Percentiles rank a stretch among this genome's conserved stretches.
These are phyloP conservation scores for Leucaena leucocephala DNA, from an alignment of 306 rosid species.

Conservation along the genomic window DNA sequence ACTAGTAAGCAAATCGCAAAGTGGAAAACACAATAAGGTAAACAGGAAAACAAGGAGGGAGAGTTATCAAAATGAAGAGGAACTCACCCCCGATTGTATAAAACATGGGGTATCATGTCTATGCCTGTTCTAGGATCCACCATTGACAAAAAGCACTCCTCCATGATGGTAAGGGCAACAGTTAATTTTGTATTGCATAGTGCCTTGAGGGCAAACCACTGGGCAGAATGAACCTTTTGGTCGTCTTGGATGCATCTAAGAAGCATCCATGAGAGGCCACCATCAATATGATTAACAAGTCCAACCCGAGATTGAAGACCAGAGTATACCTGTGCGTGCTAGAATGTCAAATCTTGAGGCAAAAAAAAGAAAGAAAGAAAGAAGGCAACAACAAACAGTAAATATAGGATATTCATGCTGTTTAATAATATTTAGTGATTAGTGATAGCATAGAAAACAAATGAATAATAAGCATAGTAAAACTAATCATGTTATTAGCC, in stretches of 20 bases:
- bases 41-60: background rate
- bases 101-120: slow-evolving; percentile 91
- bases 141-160: slow-evolving; percentile 95
- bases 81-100: slow-evolving; percentile 94
- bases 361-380: slow-evolving; percentile 6
- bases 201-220: slow-evolving; percentile 88
- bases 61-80: slow-evolving; percentile 31
- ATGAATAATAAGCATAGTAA: slow-evolving; percentile 23
- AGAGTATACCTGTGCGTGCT: slow-evolving; percentile 64
- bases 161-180: slow-evolving; percentile 96
- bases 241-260: slow-evolving; percentile 88
- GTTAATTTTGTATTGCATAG: slow-evolving; percentile 90
- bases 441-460: slow-evolving; percentile 16
- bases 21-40: background rate
- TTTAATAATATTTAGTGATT: slow-evolving; percentile 2
- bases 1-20: background rate
- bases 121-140: slow-evolving; percentile 97
- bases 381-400: background rate
- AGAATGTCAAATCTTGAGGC: slow-evolving; percentile 31
- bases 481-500: slow-evolving; percentile 11
- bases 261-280: slow-evolving; percentile 79
- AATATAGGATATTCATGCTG: slow-evolving; percentile 11
- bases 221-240: slow-evolving; percentile 86
- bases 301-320: slow-evolving; percentile 88
- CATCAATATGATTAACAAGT: slow-evolving; percentile 56